Evolutionary conservation across 331 rosid species (phyloP).

Genomic region (Rosa hybrid): DNA sequence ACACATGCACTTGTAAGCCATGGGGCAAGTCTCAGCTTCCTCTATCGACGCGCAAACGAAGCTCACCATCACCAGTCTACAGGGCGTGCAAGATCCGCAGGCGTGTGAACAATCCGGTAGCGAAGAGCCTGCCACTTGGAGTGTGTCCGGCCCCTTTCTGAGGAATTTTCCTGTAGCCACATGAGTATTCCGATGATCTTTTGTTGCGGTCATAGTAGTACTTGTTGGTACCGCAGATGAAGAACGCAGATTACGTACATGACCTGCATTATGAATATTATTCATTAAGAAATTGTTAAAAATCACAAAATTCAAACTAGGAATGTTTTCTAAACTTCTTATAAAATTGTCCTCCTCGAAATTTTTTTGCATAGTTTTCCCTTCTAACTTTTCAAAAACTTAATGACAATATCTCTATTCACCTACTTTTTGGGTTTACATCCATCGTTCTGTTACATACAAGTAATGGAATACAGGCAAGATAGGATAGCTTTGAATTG

Average conservation of each 20-base stretch:
- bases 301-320: not conserved
- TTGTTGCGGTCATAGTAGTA: not conserved
- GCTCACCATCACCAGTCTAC: constrained; percentile 80
- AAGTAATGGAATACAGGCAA: no score
- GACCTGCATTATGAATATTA: constrained; percentile 13
- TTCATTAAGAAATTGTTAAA: not conserved
- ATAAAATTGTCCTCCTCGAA: not conserved
- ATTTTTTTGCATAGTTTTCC: no score
- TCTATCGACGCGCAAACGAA: constrained; percentile 61
- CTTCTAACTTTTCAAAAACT: no score
- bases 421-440: no score
- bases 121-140: constrained; percentile 72
- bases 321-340: not conserved
- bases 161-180: not conserved
- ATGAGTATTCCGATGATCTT: not conserved
- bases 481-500: no score
- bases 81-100: constrained; percentile 79
- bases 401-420: no score
- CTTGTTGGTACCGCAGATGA: not conserved
- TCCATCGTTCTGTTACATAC: no score
- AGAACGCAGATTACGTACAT: constrained; percentile 12
- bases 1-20: constrained; percentile 94
- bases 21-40: constrained; percentile 85
- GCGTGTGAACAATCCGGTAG: constrained; percentile 87
- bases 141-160: constrained; percentile 40